Conservation (phyloP, 2,329 filamentous ascomycete genomes). For the Sporothrix protearum region DNA sequence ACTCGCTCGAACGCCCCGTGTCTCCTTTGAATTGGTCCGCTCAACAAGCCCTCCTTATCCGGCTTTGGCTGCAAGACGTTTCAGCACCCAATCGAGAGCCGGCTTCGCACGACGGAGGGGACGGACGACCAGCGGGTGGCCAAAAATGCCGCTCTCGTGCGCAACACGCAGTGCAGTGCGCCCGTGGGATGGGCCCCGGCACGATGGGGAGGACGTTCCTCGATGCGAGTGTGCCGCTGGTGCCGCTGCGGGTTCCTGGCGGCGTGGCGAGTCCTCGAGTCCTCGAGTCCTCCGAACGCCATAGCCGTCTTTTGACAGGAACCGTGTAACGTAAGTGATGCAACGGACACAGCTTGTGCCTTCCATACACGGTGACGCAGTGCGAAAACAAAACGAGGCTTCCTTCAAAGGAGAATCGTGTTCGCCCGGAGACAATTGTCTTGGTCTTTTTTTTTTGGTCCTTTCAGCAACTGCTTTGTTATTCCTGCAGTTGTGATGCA, state of each 20-base stretch:
- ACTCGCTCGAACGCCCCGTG: conserved; percentile 51
- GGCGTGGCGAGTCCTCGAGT: conserved; percentile 41
- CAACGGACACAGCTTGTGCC: not conserved
- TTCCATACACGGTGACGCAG: not conserved
- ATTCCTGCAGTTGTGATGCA: not conserved
- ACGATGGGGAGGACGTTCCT: conserved; percentile 39
- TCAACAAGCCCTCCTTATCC: conserved; percentile 16
- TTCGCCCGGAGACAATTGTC: conserved; percentile 18
- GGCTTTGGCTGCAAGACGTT: conserved; percentile 26
- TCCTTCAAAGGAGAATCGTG: not conserved
- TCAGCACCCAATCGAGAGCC: conserved; percentile 12
- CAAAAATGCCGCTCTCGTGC: conserved; percentile 38
- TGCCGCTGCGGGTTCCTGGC: conserved; percentile 37
- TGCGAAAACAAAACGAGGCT: not conserved
- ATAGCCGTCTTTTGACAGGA: conserved; percentile 37
- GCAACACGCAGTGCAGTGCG: conserved; percentile 28
- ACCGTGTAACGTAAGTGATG: no score
- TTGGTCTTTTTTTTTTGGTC: not conserved
- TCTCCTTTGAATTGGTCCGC: conserved; percentile 40
- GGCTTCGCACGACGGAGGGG: not conserved
- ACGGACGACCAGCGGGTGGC: conserved; percentile 16
- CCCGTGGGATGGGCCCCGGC: conserved; percentile 41
- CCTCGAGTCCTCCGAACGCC: conserved; percentile 40
- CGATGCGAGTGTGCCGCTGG: conserved; percentile 39
- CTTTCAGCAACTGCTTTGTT: not conserved